Conservation (phyloP, 257 asterid species). For the Salvia miltiorrhiza region DNA sequence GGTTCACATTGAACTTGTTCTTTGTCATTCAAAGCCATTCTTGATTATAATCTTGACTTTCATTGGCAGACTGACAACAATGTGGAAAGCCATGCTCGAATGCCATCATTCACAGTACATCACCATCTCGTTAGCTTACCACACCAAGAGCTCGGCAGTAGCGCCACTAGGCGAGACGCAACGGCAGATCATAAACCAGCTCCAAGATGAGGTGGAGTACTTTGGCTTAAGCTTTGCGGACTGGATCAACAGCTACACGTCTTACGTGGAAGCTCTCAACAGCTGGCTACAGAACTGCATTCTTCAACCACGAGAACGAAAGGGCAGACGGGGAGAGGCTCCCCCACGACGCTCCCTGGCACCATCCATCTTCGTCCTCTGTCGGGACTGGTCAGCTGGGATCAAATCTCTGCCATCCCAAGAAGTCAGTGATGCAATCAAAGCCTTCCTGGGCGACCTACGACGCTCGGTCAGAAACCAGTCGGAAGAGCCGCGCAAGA, state of each 20-base stretch:
- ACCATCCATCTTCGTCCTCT: conserved; percentile 80
- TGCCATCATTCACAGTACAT: conserved; percentile 97
- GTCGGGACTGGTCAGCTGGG: conserved; percentile 79
- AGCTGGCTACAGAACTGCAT: conserved; percentile 95
- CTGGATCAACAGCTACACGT: conserved; percentile 89
- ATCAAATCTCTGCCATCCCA: conserved; percentile 84
- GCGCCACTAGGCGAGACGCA: conserved; percentile 62
- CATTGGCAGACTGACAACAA: conserved; percentile 58
- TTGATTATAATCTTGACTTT: neutral
- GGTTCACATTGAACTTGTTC: neutral
- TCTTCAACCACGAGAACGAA: conserved; percentile 75
- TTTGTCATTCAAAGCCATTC: neutral
- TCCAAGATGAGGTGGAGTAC: conserved; percentile 85
- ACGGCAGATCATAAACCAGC: conserved; percentile 66
- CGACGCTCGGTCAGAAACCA: conserved; percentile 44
- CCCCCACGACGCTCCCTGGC: conserved; percentile 86
- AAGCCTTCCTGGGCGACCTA: conserved; percentile 53
- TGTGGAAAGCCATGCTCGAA: conserved; percentile 99
- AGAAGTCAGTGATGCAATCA: conserved; percentile 79
- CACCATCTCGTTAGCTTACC: conserved; percentile 90
- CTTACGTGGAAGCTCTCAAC: conserved; percentile 79
- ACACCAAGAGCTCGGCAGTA: conserved; percentile 48
- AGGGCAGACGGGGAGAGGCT: conserved; percentile 71
- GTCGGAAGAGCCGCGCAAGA: conserved; percentile 36
- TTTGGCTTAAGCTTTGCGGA: conserved; percentile 90